Conservation (phyloP, 352 stramenopile species). For the Peronospora farinosa region DNA sequence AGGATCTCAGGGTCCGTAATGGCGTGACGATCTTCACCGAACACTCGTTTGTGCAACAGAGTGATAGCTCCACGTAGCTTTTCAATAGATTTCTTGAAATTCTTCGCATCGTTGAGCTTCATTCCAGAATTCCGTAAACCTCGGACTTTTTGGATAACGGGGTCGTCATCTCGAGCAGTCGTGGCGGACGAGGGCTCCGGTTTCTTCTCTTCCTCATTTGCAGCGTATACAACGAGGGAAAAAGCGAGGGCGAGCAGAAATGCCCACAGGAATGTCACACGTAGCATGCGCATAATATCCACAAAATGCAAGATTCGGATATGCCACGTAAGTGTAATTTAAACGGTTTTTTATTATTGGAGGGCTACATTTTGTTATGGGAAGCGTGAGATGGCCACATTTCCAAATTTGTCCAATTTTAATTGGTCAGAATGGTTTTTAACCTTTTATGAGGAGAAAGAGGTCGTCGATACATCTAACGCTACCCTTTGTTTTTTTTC, state of each 20-base stretch:
- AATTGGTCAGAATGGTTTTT: no score
- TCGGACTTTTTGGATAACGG: constrained; percentile 57
- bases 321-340: constrained; percentile 21
- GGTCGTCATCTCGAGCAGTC: constrained; percentile 45
- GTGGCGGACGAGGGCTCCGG: constrained; percentile 24
- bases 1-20: constrained; percentile 53
- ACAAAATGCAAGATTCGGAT: no score
- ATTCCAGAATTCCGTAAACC: constrained; percentile 68
- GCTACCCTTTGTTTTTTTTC: not conserved
- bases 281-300: constrained; percentile 10
- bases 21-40: constrained; percentile 38
- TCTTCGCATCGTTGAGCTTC: constrained; percentile 59
- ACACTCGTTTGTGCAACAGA: constrained; percentile 63
- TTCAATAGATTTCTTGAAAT: constrained; percentile 44
- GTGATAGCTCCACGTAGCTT: constrained; percentile 65
- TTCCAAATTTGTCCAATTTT: no score
- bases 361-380: not conserved
- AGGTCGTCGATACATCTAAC: no score
- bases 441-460: no score
- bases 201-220: constrained; percentile 5
- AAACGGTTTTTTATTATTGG: not conserved
- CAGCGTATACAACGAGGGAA: constrained; percentile 1
- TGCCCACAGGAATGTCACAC: constrained; percentile 19
- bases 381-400: no score
- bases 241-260: constrained; percentile 29